Percentiles rank a stretch among this genome's conserved stretches.
phyloP scores from a whole-genome alignment of 441 rosid species.

The Populus hybrid region DNA sequence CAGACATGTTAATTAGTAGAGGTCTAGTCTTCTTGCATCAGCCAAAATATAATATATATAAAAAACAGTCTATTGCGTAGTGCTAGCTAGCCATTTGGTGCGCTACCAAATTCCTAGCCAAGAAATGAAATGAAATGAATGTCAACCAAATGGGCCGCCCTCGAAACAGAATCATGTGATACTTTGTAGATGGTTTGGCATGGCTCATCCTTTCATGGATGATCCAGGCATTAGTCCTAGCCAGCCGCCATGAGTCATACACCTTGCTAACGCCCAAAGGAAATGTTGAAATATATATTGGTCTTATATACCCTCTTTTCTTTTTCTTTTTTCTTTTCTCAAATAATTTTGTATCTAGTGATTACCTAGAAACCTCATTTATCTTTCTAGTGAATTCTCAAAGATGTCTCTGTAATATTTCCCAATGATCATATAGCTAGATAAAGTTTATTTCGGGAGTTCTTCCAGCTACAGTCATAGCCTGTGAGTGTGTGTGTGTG shows the following conservation, averaged over 20 bases:
- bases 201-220: not conserved
- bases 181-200: not conserved
- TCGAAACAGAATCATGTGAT: not conserved
- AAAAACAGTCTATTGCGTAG: not conserved
- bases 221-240: not conserved
- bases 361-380: not conserved
- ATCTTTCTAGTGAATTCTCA: not conserved
- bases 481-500: not conserved
- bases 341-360: not conserved
- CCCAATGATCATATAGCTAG: not conserved
- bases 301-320: no score
- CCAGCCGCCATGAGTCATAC: not conserved
- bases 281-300: not conserved
- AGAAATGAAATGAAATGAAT: not conserved
- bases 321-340: no score
- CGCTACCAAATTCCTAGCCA: not conserved
- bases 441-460: not conserved
- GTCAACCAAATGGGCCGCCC: not conserved
- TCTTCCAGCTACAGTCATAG: not conserved
- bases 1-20: not conserved
- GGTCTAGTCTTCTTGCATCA: slow-evolving; percentile 1
- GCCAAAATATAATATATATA: not conserved
- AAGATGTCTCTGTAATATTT: not conserved
- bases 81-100: not conserved
- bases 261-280: not conserved